Evolutionary conservation across 768 basidiomycete species (phyloP).

Genomic region (Mycena kentingensis): DNA sequence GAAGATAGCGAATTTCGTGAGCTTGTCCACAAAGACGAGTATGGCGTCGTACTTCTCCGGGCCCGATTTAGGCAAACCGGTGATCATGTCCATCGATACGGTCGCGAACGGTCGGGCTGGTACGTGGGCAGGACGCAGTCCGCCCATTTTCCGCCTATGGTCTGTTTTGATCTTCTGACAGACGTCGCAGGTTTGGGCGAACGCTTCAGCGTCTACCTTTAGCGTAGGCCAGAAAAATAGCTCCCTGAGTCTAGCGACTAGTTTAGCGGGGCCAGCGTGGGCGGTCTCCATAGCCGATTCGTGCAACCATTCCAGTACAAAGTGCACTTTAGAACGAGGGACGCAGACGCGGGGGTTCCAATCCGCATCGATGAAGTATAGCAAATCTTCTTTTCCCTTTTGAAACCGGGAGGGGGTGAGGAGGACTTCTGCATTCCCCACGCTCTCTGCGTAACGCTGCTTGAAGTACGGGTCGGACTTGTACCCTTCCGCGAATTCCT

Average conservation of each 20-base stretch:
- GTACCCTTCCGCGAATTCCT: neutral
- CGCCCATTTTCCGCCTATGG: slow-evolving; percentile 9
- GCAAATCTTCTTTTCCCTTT: neutral
- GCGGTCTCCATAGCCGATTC: slow-evolving; percentile 6
- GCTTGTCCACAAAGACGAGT: slow-evolving; percentile 31
- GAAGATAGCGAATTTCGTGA: slow-evolving; percentile 38
- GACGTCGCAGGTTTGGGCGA: neutral
- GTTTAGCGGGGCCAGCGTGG: neutral
- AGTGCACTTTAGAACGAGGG: slow-evolving; percentile 21
- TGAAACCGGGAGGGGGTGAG: slow-evolving; percentile 11
- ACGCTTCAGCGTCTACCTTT: slow-evolving; percentile 1
- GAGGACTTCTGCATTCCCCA: neutral
- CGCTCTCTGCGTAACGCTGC: neutral
- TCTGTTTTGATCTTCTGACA: slow-evolving; percentile 15
- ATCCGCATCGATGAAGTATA: slow-evolving; percentile 17
- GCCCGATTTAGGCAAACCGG: slow-evolving; percentile 13
- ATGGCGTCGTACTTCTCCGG: slow-evolving; percentile 24
- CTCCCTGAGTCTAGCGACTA: neutral
- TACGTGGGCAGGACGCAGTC: slow-evolving; percentile 3
- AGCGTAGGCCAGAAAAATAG: slow-evolving; percentile 9
- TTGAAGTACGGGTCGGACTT: neutral
- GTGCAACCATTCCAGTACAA: slow-evolving; percentile 2
- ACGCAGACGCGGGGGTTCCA: slow-evolving; percentile 12
- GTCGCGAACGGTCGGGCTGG: slow-evolving; percentile 8
- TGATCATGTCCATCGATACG: slow-evolving; percentile 9